Conservation (phyloP, 495 filamentous ascomycete species). For the Penicillium cataractarum region DNA sequence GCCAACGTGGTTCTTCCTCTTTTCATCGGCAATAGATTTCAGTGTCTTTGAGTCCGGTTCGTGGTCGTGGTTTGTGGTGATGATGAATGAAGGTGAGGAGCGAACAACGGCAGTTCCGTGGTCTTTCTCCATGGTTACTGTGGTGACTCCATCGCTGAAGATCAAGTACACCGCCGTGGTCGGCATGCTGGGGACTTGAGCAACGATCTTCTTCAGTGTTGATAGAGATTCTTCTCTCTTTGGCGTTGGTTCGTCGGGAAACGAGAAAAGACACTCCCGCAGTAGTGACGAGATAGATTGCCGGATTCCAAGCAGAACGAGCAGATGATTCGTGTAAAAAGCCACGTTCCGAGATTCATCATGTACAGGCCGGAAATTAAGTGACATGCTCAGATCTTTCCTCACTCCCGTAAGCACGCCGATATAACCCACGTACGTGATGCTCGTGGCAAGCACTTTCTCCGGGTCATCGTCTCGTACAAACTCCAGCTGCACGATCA, state of each 20-base stretch:
- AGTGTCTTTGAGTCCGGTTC: constrained; percentile 5
- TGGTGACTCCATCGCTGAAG: constrained; percentile 51
- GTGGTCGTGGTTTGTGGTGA: constrained; percentile 60
- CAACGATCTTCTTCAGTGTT: constrained; percentile 32
- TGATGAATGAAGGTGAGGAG: constrained; percentile 52
- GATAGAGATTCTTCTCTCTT: constrained; percentile 6
- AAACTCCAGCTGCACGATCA: constrained; percentile 64
- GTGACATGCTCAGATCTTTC: constrained; percentile 57
- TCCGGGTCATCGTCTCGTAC: constrained; percentile 33
- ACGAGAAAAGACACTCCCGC: constrained; percentile 46
- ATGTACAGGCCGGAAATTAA: constrained; percentile 68
- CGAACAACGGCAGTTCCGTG: constrained; percentile 43
- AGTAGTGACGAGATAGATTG: constrained; percentile 59
- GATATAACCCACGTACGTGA: constrained; percentile 68
- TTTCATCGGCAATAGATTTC: constrained; percentile 18
- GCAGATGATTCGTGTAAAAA: constrained; percentile 53
- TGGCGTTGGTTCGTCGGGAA: neutral
- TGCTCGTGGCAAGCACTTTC: constrained; percentile 56
- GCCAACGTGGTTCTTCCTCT: constrained; percentile 20
- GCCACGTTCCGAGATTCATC: constrained; percentile 42
- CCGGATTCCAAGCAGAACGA: constrained; percentile 60
- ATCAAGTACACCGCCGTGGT: constrained; percentile 64
- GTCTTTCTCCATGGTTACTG: constrained; percentile 62
- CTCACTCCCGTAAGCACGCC: constrained; percentile 64
- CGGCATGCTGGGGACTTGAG: constrained; percentile 34